Evolutionary conservation across 768 basidiomycete species (phyloP), one percentile per base, ranked within the genome.

Genomic region (Botryobasidium botryosum): DNA sequence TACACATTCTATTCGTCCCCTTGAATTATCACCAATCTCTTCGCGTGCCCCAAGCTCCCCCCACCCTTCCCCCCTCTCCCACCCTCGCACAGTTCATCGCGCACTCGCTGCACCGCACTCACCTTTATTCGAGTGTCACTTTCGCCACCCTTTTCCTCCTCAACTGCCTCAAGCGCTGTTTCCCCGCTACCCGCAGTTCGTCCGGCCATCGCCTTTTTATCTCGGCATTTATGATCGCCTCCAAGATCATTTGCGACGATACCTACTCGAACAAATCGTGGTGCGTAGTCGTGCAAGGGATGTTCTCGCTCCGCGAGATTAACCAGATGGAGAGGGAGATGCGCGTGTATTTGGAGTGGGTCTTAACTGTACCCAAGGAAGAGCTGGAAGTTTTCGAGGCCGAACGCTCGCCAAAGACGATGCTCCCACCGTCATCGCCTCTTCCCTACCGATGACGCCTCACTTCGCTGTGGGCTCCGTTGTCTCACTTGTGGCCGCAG

Each of bases 251-350:
- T 40, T 88, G 86, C 62, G 86, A 91, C 64, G 87, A 90, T 54
- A 90, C 85, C 0, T 91, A 90, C 59, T 85, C 81, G 10, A 90
- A 90, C 70, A 86, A 87, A 57, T 83, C 80, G 0, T 91, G 87
- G 87, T 73, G 75, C 4, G 80, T 90, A 36, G 87, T 91, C 32
- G 86, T 82, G 0, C 84, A 90, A 59, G 77, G 75, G 23, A 79
- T 87, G 74, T 91, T 90, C 54, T 64, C 69, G 1, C 64, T 91
- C 5, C 71, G 81, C 37, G 88, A 91, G 68, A 79, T 94, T 56
- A 94, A 94, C 61, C 87, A 91, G 68, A 90, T 91, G 87, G 88
- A 91, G 65, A 66, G 86, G 20, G 87, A 91, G 62, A 88, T 94
- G 79, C 87, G 78, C 51, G 70, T 74, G 12, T 97, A 96, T 56